These are phyloP conservation scores for Scleroderma citrinum DNA, from an alignment of 768 basidiomycete species.

Conservation along the genomic window DNA sequence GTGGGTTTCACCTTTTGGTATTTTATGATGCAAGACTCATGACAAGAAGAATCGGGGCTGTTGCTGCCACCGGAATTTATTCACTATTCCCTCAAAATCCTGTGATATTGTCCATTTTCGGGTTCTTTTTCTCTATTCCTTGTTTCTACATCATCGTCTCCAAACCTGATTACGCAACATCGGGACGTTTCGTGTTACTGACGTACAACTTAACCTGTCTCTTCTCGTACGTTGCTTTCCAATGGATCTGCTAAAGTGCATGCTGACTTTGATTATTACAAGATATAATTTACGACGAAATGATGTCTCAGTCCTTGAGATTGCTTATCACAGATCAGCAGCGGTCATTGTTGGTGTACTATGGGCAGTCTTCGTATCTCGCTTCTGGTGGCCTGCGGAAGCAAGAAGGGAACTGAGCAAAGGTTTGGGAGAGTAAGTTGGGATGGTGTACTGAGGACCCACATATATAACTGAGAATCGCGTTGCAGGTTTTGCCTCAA, in stretches of 20 bases:
- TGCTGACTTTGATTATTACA: background rate
- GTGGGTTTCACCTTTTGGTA: constrained; percentile 37
- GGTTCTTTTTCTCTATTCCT: constrained; percentile 86
- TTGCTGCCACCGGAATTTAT: constrained; percentile 67
- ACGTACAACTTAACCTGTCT: constrained; percentile 88
- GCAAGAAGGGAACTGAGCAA: constrained; percentile 83
- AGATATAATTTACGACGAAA: constrained; percentile 78
- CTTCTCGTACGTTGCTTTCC: constrained; percentile 42
- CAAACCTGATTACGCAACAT: constrained; percentile 68
- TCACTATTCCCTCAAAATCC: constrained; percentile 72
- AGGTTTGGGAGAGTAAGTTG: constrained; percentile 76
- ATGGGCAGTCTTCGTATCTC: constrained; percentile 84
- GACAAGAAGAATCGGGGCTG: constrained; percentile 62
- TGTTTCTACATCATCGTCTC: constrained; percentile 90
- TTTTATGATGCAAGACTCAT: constrained; percentile 6
- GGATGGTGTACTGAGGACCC: background rate
- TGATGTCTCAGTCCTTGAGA: constrained; percentile 54
- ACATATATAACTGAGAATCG: background rate
- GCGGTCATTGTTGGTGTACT: constrained; percentile 83
- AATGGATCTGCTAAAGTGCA: background rate
- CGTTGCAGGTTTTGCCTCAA: constrained; percentile 78
- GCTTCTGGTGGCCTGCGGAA: constrained; percentile 95
- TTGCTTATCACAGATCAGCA: constrained; percentile 72
- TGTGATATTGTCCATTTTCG: constrained; percentile 69
- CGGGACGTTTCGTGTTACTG: constrained; percentile 74